Percentiles rank a stretch among this genome's conserved stretches.
Evolutionary conservation across 2,329 filamentous ascomycete genomes (phyloP).

Genomic region (Colletotrichum trifolii): DNA sequence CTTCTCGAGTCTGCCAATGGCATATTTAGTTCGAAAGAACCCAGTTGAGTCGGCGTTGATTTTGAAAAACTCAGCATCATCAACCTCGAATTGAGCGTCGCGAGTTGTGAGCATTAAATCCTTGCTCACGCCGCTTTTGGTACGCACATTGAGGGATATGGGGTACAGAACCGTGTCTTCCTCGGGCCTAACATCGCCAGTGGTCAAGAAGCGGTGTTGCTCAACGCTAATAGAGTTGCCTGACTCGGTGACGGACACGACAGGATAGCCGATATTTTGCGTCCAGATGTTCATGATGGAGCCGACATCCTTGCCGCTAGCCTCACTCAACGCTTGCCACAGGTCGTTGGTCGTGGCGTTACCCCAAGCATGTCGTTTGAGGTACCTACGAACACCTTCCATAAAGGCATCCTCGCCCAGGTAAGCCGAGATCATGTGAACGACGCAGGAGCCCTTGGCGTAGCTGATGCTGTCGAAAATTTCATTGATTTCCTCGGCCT

Average conservation of each 20-base stretch:
- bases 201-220: slow-evolving; percentile 95
- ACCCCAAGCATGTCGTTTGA: slow-evolving; percentile 96
- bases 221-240: slow-evolving; percentile 84
- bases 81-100: slow-evolving; percentile 81
- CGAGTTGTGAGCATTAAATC: slow-evolving; percentile 71
- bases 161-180: slow-evolving; percentile 91
- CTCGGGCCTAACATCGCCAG: slow-evolving; percentile 91
- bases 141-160: slow-evolving; percentile 87
- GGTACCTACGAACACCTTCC: slow-evolving; percentile 88
- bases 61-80: slow-evolving; percentile 91
- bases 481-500: slow-evolving; percentile 95
- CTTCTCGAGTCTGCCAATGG: slow-evolving; percentile 84
- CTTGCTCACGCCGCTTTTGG: slow-evolving; percentile 84
- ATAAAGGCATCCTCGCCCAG: slow-evolving; percentile 93
- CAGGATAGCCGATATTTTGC: slow-evolving; percentile 93
- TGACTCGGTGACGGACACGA: slow-evolving; percentile 81
- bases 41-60: slow-evolving; percentile 94
- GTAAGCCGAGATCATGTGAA: slow-evolving; percentile 97
- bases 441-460: slow-evolving; percentile 93
- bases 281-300: slow-evolving; percentile 97
- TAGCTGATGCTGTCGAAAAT: slow-evolving; percentile 99
- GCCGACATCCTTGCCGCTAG: slow-evolving; percentile 90
- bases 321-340: slow-evolving; percentile 87
- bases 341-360: slow-evolving; percentile 93
- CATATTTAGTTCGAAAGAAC: slow-evolving; percentile 91